Evolutionary conservation across 345 rosid genomes (phyloP), one percentile per base, ranked within the genome.

Genomic region (Trapa bicornis): DNA sequence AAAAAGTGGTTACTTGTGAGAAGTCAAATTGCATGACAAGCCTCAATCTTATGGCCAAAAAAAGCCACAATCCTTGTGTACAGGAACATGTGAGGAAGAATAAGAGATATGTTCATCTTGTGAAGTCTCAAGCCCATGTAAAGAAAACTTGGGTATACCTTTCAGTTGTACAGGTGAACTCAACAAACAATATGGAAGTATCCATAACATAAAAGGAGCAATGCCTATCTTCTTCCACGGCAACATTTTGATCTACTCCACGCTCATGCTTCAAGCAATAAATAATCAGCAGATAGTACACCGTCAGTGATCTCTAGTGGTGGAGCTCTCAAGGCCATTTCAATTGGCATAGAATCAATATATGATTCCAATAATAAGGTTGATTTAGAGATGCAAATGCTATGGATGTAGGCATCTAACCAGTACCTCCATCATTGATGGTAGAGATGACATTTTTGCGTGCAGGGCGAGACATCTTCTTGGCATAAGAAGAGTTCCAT

Each of bases 401-500:
- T 53, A 9, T n/a, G 58, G 16, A n/a, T n/a, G 33, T 17, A 3
- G 14, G 22, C 56, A 50, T 0, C 56, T 50, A 50, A 50, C 22
- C 56, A 50, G 56, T 29, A 15, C 56, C 56, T 50, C 56, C 5
- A 7, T 17, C 56, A 50, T 15, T 16, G 14, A 70, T 67, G 57
- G 74, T 57, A 68, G 82, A 70, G 2, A 61, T 35, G 47, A 65
- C 50, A 38, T 47, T 77, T 68, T 77, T 81, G 58, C 80, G 74
- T 64, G 38, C 12, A 6, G 85, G 81, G 48, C 87, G 88, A 43
- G 78, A 74, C 12, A 72, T 15, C 80, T 88, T 93, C 82, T 85
- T 90, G 65, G 79, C 77, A 74, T 93, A 86, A 12, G 94, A 82
- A 1, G 98, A 93, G 77, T 90, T 90, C 97, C 98, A 90, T 33